A percentile compares a stretch with the other conserved stretches of the same genome.
Conservation (phyloP, 139 green algal genomes). For the Astrephomene gubernaculifera region DNA sequence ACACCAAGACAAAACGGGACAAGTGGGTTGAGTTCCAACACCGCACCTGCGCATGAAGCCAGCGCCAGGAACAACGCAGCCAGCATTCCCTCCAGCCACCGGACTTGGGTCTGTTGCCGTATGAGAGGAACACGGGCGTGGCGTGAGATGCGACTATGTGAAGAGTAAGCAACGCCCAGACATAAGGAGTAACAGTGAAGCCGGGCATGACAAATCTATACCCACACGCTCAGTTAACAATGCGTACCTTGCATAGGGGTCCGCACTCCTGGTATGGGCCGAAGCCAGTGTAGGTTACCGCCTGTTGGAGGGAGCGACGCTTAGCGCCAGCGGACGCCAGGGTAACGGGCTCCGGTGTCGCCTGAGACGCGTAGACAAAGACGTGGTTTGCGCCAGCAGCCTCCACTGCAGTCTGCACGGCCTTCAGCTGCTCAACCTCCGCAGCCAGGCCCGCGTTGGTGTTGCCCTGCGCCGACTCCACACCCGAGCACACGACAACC, state of each 20-base stretch:
- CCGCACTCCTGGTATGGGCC: conserved; percentile 37
- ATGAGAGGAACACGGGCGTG: no score
- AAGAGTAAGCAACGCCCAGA: no score
- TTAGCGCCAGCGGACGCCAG: not conserved
- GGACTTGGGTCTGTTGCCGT: conserved; percentile 46
- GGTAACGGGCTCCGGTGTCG: no score
- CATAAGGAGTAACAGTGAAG: no score
- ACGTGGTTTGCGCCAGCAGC: not conserved
- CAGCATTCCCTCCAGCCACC: conserved; percentile 57
- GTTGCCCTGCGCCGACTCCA: not conserved
- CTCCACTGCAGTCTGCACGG: conserved; percentile 25
- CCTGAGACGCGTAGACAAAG: conserved; percentile 25
- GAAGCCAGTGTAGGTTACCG: conserved; percentile 17
- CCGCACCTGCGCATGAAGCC: conserved; percentile 44
- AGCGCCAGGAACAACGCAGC: conserved; percentile 43
- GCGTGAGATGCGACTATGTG: no score
- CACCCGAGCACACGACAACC: conserved; percentile 7
- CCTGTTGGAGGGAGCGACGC: conserved; percentile 15
- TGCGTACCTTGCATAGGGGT: conserved; percentile 40
- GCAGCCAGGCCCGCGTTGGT: conserved; percentile 18
- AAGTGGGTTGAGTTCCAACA: no score
- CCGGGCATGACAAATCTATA: no score
- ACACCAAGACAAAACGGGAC: no score
- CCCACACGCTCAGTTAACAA: not conserved
- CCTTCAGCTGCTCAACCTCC: conserved; percentile 46